Evolutionary conservation across 345 rosid species (phyloP).

Genomic region (Gossypium rotundifolium): DNA sequence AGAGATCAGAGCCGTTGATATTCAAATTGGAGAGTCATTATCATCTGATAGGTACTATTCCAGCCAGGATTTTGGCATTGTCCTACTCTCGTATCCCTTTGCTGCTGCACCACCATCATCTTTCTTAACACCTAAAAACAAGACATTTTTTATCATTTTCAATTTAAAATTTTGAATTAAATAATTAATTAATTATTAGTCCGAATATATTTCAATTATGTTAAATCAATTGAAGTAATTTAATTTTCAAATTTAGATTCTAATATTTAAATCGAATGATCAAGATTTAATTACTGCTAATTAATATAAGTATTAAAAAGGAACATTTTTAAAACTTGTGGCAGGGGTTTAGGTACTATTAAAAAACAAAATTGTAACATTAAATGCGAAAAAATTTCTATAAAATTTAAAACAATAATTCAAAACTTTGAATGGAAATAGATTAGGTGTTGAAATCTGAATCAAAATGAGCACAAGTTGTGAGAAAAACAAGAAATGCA

Average conservation of each 20-base stretch:
- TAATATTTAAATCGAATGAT: not conserved
- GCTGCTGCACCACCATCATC: not conserved
- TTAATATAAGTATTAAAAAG: not conserved
- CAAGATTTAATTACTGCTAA: not conserved
- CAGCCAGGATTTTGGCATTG: slow-evolving; percentile 32
- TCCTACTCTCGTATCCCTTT: slow-evolving; percentile 12
- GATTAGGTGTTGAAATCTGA: not conserved
- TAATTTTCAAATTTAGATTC: too few species aligned
- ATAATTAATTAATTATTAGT: too few species aligned
- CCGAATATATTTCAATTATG: too few species aligned
- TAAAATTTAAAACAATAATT: not conserved
- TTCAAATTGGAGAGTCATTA: slow-evolving; percentile 32
- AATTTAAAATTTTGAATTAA: not conserved
- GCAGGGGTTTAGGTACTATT: not conserved
- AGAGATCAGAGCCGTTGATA: slow-evolving; percentile 41
- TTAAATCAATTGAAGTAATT: too few species aligned
- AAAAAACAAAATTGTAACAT: not conserved
- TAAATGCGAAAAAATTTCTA: not conserved
- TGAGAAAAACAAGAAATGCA: slow-evolving; percentile 13
- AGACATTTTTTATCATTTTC: not conserved
- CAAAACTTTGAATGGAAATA: not conserved
- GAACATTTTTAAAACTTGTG: not conserved
- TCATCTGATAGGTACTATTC: slow-evolving; percentile 34
- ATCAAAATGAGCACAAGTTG: not conserved
- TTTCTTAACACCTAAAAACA: not conserved